Evolutionary conservation across 2,329 filamentous ascomycete genomes (phyloP).

Genomic region (Chrysosporium keratinophilum): DNA sequence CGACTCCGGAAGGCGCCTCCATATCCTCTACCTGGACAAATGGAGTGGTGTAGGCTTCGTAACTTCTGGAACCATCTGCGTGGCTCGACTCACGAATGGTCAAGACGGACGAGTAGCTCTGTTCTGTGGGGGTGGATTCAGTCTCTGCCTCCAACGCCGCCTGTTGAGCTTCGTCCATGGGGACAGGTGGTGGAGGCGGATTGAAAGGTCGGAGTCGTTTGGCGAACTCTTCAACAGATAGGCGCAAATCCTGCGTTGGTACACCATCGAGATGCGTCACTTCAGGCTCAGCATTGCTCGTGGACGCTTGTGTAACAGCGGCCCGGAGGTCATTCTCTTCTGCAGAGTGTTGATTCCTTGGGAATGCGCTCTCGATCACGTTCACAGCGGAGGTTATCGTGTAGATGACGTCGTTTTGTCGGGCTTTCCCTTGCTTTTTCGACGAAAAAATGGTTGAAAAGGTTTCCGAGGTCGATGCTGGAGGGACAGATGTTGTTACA

Average conservation of each 20-base stretch:
- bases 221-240: slow-evolving; percentile 58
- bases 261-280: slow-evolving; percentile 33
- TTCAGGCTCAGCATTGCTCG: slow-evolving; percentile 26
- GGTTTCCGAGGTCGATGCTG: slow-evolving; percentile 57
- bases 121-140: slow-evolving; percentile 30
- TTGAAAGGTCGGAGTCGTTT: slow-evolving; percentile 69
- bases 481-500: slow-evolving; percentile 69
- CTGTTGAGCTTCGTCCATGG: slow-evolving; percentile 40
- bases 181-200: slow-evolving; percentile 68
- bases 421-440: slow-evolving; percentile 38
- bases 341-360: slow-evolving; percentile 27
- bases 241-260: slow-evolving; percentile 51
- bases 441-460: slow-evolving; percentile 77
- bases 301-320: slow-evolving; percentile 22
- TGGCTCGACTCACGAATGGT: slow-evolving; percentile 45
- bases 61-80: slow-evolving; percentile 42
- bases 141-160: slow-evolving; percentile 22
- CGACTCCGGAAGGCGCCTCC: slow-evolving; percentile 26
- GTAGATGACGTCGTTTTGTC: slow-evolving; percentile 51
- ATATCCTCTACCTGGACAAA: slow-evolving; percentile 36
- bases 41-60: slow-evolving; percentile 43
- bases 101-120: slow-evolving; percentile 41
- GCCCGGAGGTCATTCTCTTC: slow-evolving; percentile 27
- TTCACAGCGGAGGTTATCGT: slow-evolving; percentile 47
- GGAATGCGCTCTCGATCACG: slow-evolving; percentile 33